Evolutionary conservation across 2,329 filamentous ascomycete species (phyloP).

Genomic region (Nakataea oryzae): DNA sequence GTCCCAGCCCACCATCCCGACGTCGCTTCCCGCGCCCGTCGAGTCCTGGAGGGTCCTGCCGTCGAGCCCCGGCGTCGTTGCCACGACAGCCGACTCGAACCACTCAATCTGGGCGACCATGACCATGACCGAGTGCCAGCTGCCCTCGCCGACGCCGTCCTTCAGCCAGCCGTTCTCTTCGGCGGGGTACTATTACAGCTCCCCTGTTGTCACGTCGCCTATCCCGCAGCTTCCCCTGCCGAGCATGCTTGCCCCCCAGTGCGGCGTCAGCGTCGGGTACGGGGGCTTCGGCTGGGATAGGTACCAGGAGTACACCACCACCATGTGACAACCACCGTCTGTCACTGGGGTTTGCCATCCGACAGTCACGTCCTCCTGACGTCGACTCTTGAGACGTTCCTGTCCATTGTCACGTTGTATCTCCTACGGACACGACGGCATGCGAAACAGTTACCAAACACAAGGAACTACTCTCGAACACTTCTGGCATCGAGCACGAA

Average conservation of each 20-base stretch:
- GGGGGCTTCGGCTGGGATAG: slow-evolving; percentile 77
- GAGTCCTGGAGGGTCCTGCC: slow-evolving; percentile 87
- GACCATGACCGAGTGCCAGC: slow-evolving; percentile 60
- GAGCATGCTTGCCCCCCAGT: slow-evolving; percentile 77
- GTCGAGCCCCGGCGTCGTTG: slow-evolving; percentile 67
- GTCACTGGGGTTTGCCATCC: slow-evolving; percentile 34
- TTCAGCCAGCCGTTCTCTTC: slow-evolving; percentile 72
- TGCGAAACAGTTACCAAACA: background rate
- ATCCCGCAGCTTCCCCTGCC: slow-evolving; percentile 72
- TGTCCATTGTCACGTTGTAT: background rate
- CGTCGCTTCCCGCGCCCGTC: slow-evolving; percentile 58
- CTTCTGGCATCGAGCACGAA: background rate
- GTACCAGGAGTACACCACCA: slow-evolving; percentile 75
- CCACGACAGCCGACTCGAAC: slow-evolving; percentile 58
- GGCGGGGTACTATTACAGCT: slow-evolving; percentile 68
- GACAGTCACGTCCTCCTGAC: slow-evolving; percentile 28
- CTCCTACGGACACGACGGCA: too few species aligned
- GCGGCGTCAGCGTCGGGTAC: slow-evolving; percentile 69
- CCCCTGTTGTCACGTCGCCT: slow-evolving; percentile 62
- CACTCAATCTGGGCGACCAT: slow-evolving; percentile 72
- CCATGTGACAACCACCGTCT: slow-evolving; percentile 65
- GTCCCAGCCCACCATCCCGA: slow-evolving; percentile 55
- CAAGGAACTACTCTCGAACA: background rate
- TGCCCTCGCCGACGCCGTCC: slow-evolving; percentile 62
- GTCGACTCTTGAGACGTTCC: background rate